Evolutionary conservation across 108 stramenopile genomes (phyloP).

Genomic region (Cafeteria roenbergensis): DNA sequence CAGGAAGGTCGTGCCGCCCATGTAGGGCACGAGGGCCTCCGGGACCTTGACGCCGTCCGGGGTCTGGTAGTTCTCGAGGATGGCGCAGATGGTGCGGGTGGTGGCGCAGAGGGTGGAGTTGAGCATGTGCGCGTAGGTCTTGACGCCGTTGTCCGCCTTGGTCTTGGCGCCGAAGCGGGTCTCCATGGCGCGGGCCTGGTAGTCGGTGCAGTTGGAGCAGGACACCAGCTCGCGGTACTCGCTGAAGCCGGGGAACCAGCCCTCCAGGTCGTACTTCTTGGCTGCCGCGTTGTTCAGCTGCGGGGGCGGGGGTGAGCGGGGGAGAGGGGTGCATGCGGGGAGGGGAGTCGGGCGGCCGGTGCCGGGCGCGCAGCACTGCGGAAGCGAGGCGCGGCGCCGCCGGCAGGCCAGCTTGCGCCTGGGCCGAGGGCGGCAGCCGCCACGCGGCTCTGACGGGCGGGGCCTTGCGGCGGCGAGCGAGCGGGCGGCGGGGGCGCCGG

Average conservation of each 20-base stretch:
- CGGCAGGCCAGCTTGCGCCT: too few relatives aligned
- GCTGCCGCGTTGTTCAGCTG: conserved; percentile 87
- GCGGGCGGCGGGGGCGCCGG: too few relatives aligned
- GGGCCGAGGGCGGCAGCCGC: too few relatives aligned
- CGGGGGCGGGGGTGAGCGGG: not conserved
- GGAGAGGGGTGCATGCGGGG: too few relatives aligned
- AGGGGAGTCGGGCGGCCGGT: too few relatives aligned
- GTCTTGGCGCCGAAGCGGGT: conserved; percentile 75
- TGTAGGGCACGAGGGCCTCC: conserved; percentile 83
- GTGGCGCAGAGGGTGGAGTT: conserved; percentile 93
- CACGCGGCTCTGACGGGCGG: too few relatives aligned
- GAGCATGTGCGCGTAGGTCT: conserved; percentile 89
- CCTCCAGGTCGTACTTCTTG: conserved; percentile 98
- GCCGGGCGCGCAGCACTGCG: too few relatives aligned
- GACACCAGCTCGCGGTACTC: conserved; percentile 91
- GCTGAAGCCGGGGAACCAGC: conserved; percentile 94
- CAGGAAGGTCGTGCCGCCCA: conserved; percentile 94
- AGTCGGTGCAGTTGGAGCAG: conserved; percentile 98
- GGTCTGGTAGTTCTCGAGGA: conserved; percentile 93
- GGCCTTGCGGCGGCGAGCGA: too few relatives aligned
- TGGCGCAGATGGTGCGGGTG: conserved; percentile 88
- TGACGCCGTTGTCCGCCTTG: conserved; percentile 52
- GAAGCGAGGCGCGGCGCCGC: too few relatives aligned
- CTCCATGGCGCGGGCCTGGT: conserved; percentile 87
- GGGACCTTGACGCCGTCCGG: conserved; percentile 78